Conservation (phyloP, 495 filamentous ascomycete genomes). For the Trypethelium eluteriae region DNA sequence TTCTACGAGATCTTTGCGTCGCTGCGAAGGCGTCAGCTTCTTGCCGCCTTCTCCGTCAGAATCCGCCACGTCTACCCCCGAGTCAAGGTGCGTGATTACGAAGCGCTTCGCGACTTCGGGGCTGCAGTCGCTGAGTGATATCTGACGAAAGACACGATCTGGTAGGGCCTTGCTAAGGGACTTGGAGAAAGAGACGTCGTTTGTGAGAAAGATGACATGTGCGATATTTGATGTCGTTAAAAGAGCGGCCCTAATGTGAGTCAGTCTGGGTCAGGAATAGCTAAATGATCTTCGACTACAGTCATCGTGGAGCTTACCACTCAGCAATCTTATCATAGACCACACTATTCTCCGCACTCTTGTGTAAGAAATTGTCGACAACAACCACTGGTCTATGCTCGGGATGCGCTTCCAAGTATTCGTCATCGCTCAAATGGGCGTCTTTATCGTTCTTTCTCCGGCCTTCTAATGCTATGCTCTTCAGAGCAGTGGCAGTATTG, state of each 20-base stretch:
- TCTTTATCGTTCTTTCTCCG: slow-evolving; percentile 68
- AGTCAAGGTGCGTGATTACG: slow-evolving; percentile 70
- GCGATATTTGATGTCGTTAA: slow-evolving; percentile 86
- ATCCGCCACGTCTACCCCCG: slow-evolving; percentile 37
- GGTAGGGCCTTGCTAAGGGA: slow-evolving; percentile 79
- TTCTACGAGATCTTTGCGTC: slow-evolving; percentile 46
- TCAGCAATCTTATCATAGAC: slow-evolving; percentile 87
- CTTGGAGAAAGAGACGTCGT: slow-evolving; percentile 83
- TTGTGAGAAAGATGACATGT: slow-evolving; percentile 94
- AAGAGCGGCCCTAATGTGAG: slow-evolving; percentile 54
- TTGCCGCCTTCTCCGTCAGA: slow-evolving; percentile 32
- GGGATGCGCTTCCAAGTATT: slow-evolving; percentile 86
- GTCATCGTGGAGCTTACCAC: slow-evolving; percentile 41
- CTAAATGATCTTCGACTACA: background rate
- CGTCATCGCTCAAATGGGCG: slow-evolving; percentile 64
- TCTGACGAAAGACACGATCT: slow-evolving; percentile 80
- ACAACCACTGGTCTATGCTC: slow-evolving; percentile 78
- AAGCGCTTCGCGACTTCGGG: slow-evolving; percentile 81
- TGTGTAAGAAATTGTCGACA: slow-evolving; percentile 90
- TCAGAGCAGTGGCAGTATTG: slow-evolving; percentile 74
- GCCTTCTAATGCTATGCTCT: slow-evolving; percentile 60
- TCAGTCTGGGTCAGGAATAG: background rate
- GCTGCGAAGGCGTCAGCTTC: slow-evolving; percentile 34
- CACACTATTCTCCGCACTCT: slow-evolving; percentile 59
- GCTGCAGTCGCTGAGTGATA: slow-evolving; percentile 75